Base-by-base conservation (phyloP, 2,329 filamentous ascomycete species). In the Cladosporium colombiae region DNA sequence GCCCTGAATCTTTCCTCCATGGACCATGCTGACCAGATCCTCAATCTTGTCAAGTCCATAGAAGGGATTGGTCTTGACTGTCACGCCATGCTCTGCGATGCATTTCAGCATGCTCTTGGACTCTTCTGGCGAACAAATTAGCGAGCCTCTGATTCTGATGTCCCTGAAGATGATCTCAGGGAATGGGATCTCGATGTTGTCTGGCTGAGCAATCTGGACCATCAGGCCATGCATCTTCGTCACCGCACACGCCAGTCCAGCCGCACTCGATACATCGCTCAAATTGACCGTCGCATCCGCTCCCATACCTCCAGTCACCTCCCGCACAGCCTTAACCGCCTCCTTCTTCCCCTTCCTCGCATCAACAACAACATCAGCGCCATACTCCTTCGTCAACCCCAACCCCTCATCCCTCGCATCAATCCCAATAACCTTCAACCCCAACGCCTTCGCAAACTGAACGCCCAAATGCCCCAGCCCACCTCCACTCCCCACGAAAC, bases 151-250 rank as follows among this genome's bases (percentile, higher is more conserved):
- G 25, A 87, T 75, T 52, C 78, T 74, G 27, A 87, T 81, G 70
- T 86, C 84, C 7, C 84, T 77, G 71, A 86, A 84, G 44, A 87
- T 77, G 7, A 86, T 70, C 70, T 87, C 83, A 1, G 71, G 71
- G 65, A 81, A 81, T 0, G 80, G 79, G 16, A 81, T 76, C 27
- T 65, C 66, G 16, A 81, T 72, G 13, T 74, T 70, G 37, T 78
- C 73, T 10, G 78, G 79, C 68, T 87, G 85, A n/a, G 85, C 85
- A 57, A 88, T 82, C 73, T 88, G 85, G 1, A 88, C 78, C 71
- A 88, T 78, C 0, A 78, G 81, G 2, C 85, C 86, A 71, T 89
- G 86, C 81, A 84, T 87, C 70, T 80, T 83, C 0, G 86, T 89
- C 0, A 87, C 77, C 0, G 85, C 85, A 62, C 83, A 85, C 0